Percentiles rank a stretch among this genome's conserved stretches.
Conservation (phyloP, 768 basidiomycete species). For the Phylloporus sp. region DNA sequence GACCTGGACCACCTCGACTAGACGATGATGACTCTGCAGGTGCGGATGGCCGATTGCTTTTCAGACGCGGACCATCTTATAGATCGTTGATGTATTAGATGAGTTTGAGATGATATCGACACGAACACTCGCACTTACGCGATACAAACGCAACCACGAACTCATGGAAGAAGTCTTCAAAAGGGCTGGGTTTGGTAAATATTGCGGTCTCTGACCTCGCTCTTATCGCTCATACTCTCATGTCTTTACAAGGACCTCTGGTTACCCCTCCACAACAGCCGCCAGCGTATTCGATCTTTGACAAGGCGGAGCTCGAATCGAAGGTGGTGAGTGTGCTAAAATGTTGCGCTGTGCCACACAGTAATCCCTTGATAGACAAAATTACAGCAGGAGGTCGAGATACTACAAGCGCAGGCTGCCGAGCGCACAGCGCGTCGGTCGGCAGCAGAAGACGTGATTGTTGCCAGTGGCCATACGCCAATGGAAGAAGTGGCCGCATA, state of each 20-base stretch:
- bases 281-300: constrained; percentile 61
- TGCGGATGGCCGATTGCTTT: constrained; percentile 19
- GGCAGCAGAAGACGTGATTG: constrained; percentile 27
- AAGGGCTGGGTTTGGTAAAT: constrained; percentile 60
- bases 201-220: neutral
- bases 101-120: constrained; percentile 71
- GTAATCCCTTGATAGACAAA: constrained; percentile 41
- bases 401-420: constrained; percentile 46
- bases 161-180: constrained; percentile 81
- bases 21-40: constrained; percentile 70
- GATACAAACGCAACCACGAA: constrained; percentile 80
- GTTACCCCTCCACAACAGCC: constrained; percentile 35
- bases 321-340: constrained; percentile 44
- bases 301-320: constrained; percentile 51
- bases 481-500: constrained; percentile 29
- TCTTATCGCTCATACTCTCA: neutral
- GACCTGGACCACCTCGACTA: constrained; percentile 30
- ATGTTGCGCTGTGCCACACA: neutral
- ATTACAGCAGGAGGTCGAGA: constrained; percentile 55
- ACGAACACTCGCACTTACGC: constrained; percentile 62
- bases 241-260: constrained; percentile 39
- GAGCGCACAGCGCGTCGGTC: constrained; percentile 37
- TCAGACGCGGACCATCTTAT: neutral
- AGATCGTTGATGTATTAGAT: constrained; percentile 32
- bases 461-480: constrained; percentile 28